Evolutionary conservation across 345 rosid species (phyloP), one percentile per base, ranked within the genome.

Genomic region (Populus simonii): DNA sequence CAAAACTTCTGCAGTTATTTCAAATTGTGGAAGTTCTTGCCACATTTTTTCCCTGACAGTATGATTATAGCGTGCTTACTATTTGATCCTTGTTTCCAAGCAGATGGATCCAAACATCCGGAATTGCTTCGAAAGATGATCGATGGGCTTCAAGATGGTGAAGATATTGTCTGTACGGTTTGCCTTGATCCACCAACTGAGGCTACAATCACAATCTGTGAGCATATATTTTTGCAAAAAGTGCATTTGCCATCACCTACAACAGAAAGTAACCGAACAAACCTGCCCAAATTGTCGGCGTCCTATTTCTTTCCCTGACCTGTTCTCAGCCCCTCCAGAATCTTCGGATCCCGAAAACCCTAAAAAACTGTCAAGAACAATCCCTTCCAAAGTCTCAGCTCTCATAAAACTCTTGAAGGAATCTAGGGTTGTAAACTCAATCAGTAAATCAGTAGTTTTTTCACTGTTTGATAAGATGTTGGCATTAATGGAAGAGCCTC

Each of bases 151-250:
- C 94, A 91, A 90, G 95, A 90, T 83, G 91, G 93, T 49, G 98
- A 94, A 84, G 97, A 94, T 84, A 88, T 91, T 68, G 97, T 92
- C 76, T 94, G 97, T 82, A 97, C 94, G 1, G 91, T 94, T 57
- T 92, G 98, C 87, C 88, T 94, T 70, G 91, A 88, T 59, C 92
- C 93, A 7, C 94, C 93, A 55, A 80, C 71, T 31, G 87, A 89
- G 74, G 74, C 88, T 61, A 78, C 93, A 68, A 92, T 92, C 49
- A 92, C 98, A 41, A 45, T 90, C 23, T 92, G 98, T 85, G 85
- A 36, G 29, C 83, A 41, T 94, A 96, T 85, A 94, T 92, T 78
- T 78, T 86, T 87, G 69, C 90, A 89, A 85, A 88, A 43, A 43
- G 12, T 43, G 47, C 47, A 43, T 43, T 43, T 43, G 47, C 15